Evolutionary conservation across 352 stramenopile species (phyloP), one percentile per base, ranked within the genome.

Genomic region (Blastocystis sp.): DNA sequence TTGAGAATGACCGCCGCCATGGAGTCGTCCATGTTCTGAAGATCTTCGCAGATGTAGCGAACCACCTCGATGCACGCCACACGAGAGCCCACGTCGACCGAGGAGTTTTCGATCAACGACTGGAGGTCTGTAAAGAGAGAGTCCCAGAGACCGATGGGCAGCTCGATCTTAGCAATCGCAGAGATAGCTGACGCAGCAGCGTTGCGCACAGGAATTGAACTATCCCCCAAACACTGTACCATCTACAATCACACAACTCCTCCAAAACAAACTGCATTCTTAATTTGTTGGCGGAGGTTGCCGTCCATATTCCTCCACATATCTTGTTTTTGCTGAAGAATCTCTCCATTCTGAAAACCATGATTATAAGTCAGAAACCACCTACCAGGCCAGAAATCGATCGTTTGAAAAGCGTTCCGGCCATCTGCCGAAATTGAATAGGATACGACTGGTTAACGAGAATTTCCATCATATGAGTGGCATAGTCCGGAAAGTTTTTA

Each of bases 41-140:
- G 73, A 66, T 85, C 73, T 39, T 85, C 73, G 55, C 73, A 85
- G 55, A 85, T 85, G 73, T 85, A 85, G 13, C 73, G 73, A 16
- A 85, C 63, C 30, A 55, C 53, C 50, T 85, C 73, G 3, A 85
- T 43, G 73, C 73, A 85, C 34, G 73, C 47, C 26, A 68, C 34
- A 24, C 63, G 59, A 39, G 47, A 24, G n/a, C 63, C 73, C 73
- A 47, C 16, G 55, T 53, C 26, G 16, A 65, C 24, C 2, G 50
- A 64, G 1, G 73, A 13, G 56, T 64, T 41, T 55, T 68, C 30
- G 24, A 85, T 50, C 37, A 69, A 13, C 9, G 26, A 6, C 13
- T 65, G 34, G 18, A 89, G 62, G 16, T 24, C 30, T 13, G 59
- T 62, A 13, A 89, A 79, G 39, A 89, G 45, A 59, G 54, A n/a